These are phyloP conservation scores for Westerdykella ornata DNA, from an alignment of 2,329 filamentous ascomycete genomes.

Conservation along the genomic window DNA sequence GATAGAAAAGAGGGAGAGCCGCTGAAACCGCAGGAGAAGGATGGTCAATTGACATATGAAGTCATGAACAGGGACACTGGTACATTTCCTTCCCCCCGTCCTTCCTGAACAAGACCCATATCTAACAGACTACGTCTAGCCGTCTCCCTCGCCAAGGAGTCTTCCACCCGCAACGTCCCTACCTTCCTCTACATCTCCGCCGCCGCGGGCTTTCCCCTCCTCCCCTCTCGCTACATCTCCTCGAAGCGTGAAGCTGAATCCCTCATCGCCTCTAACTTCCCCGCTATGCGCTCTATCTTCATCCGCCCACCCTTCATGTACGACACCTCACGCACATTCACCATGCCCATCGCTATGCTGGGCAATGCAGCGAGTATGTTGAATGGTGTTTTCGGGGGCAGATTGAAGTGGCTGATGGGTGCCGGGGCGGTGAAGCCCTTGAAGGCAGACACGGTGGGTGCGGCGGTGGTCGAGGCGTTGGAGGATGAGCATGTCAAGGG, in stretches of 20 bases:
- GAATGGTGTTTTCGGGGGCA: constrained; percentile 70
- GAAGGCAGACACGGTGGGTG: constrained; percentile 78
- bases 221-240: constrained; percentile 78
- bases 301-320: constrained; percentile 84
- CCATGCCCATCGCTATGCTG: constrained; percentile 74
- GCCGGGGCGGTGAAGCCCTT: constrained; percentile 78
- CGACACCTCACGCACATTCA: constrained; percentile 73
- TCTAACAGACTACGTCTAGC: constrained; percentile 41
- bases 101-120: not conserved
- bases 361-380: constrained; percentile 68
- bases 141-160: constrained; percentile 72
- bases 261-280: constrained; percentile 65
- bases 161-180: constrained; percentile 55
- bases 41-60: constrained; percentile 85
- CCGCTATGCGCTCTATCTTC: constrained; percentile 71
- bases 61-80: constrained; percentile 86
- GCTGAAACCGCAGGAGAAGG: constrained; percentile 59
- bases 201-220: constrained; percentile 72
- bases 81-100: constrained; percentile 22
- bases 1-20: constrained; percentile 52
- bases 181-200: constrained; percentile 87
- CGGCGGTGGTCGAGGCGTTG: constrained; percentile 83
- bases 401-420: constrained; percentile 70
- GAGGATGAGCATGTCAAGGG: constrained; percentile 66
- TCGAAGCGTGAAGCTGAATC: constrained; percentile 89